phyloP scores from a whole-genome alignment of 2,329 filamentous ascomycete species.

The Botryosphaeria dothidea region DNA sequence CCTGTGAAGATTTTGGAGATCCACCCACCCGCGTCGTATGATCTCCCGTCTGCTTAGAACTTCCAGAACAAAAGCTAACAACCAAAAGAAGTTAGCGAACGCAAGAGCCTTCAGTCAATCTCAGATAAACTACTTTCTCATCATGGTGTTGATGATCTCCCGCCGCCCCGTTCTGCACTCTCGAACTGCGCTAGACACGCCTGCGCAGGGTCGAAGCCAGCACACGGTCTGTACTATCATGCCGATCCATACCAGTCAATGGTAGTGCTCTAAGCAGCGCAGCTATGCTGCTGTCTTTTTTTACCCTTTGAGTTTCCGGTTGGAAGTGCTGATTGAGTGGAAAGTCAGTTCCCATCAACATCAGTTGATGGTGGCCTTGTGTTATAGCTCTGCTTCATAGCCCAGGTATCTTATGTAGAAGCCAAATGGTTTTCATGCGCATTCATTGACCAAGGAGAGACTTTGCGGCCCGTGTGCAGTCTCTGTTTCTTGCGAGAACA shows the following conservation, averaged over 20 bases:
- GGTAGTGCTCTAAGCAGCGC: too few species aligned
- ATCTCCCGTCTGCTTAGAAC: neutral
- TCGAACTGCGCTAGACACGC: neutral
- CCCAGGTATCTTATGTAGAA: too few species aligned
- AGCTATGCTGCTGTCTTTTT: too few species aligned
- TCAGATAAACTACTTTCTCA: conserved; percentile 1
- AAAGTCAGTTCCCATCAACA: too few species aligned
- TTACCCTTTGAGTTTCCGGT: too few species aligned
- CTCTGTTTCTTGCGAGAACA: too few species aligned
- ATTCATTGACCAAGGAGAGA: too few species aligned
- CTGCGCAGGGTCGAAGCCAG: neutral
- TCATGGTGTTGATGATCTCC: conserved; percentile 15
- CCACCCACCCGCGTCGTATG: neutral
- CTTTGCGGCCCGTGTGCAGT: too few species aligned
- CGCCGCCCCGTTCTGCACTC: conserved; percentile 2
- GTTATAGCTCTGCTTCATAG: too few species aligned
- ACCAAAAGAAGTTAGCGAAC: conserved; percentile 4
- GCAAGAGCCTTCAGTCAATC: conserved; percentile 8
- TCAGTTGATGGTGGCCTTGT: too few species aligned
- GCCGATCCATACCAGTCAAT: neutral
- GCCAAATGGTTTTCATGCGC: too few species aligned
- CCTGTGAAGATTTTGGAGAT: neutral
- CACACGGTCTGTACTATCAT: neutral
- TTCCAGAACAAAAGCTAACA: conserved; percentile 11
- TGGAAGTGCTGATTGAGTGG: too few species aligned